Evolutionary conservation across 2,329 filamentous ascomycete genomes (phyloP).

Genomic region (Cladorrhinum sp.): DNA sequence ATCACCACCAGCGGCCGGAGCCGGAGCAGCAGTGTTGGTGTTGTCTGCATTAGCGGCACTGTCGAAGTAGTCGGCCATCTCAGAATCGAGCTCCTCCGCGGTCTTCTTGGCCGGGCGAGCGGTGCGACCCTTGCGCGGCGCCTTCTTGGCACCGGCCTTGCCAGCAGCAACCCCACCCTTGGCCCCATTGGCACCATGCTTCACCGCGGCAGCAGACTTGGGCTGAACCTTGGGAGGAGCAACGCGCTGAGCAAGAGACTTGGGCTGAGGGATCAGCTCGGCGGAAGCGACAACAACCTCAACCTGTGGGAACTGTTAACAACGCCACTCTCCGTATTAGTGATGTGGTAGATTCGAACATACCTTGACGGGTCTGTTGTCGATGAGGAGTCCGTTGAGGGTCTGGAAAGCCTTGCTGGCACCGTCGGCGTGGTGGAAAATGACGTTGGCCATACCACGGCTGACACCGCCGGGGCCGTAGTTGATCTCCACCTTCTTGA

Average conservation of each 20-base stretch:
- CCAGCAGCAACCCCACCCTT: slow-evolving; percentile 36
- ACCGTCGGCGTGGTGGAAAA: slow-evolving; percentile 76
- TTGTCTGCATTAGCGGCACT: slow-evolving; percentile 36
- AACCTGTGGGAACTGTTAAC: slow-evolving; percentile 54
- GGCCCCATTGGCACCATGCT: slow-evolving; percentile 54
- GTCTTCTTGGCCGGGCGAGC: slow-evolving; percentile 79
- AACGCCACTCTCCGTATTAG: not conserved
- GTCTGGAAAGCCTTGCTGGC: slow-evolving; percentile 80
- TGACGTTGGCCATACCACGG: slow-evolving; percentile 87
- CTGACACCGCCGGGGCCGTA: slow-evolving; percentile 92
- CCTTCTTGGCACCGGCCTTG: slow-evolving; percentile 51
- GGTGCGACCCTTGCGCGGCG: slow-evolving; percentile 51
- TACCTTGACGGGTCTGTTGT: slow-evolving; percentile 88
- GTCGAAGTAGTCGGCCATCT: slow-evolving; percentile 95
- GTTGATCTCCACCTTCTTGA: slow-evolving; percentile 87
- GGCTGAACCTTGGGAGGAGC: slow-evolving; percentile 70
- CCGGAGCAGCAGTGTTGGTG: slow-evolving; percentile 44
- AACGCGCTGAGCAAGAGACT: slow-evolving; percentile 80
- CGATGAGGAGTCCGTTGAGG: slow-evolving; percentile 86
- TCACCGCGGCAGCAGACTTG: slow-evolving; percentile 76
- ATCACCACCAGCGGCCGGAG: slow-evolving; percentile 43
- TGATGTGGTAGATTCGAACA: slow-evolving; percentile 23
- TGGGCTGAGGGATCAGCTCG: slow-evolving; percentile 61
- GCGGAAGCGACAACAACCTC: slow-evolving; percentile 84
- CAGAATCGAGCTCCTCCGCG: slow-evolving; percentile 89